Evolutionary conservation across 208 protist genomes (phyloP), one percentile per base, ranked within the genome.

Genomic region (Leishmania mexicana): DNA sequence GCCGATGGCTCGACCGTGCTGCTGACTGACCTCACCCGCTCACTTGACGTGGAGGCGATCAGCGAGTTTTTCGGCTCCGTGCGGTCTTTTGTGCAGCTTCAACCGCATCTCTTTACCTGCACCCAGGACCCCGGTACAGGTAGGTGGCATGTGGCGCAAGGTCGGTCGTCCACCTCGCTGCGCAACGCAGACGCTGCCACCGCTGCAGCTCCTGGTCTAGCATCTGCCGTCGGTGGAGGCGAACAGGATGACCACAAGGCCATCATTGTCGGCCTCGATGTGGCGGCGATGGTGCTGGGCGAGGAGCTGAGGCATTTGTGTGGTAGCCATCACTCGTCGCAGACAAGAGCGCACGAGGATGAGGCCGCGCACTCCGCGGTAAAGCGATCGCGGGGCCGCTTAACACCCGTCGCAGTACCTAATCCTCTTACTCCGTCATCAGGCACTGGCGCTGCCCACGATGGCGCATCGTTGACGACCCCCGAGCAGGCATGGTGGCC

Each of bases 11-110:
- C 73, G 0, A 49, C 83, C 2, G 45, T 91, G 70, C 85, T 82
- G 8, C 84, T 97, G 31, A 95, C 92, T 17, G 87, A 90, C 28
- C 60, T 97, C 47, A 87, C 92, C 6, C 88, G 77, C 1, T 51
- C 53, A 4, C 54, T 97, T 42, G 90, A 96, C 71, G 60, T 88
- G 67, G 92, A 96, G 85, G 78, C 84, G 11, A 75, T 96, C 45
- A 87, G 84, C 70, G 84, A 87, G 15, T 54, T 84, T 28, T 92
- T 77, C 80, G 89, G 89, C 31, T 96, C 93, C 24, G 85, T 93
- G n/a, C 86, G 78, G 58, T 42, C 54, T 5, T 93, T 96, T 75
- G 58, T 95, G 24, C 74, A 90, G 57, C 72, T 88, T 0, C 90
- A 87, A 76, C 90, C 93, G 35, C 67, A 82, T 38, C 70, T n/a